A percentile compares a stretch with the other conserved stretches of the same genome.
These are phyloP conservation scores for Wallacemonas sp. DNA, from an alignment of 208 protist genomes.

Conservation along the genomic window DNA sequence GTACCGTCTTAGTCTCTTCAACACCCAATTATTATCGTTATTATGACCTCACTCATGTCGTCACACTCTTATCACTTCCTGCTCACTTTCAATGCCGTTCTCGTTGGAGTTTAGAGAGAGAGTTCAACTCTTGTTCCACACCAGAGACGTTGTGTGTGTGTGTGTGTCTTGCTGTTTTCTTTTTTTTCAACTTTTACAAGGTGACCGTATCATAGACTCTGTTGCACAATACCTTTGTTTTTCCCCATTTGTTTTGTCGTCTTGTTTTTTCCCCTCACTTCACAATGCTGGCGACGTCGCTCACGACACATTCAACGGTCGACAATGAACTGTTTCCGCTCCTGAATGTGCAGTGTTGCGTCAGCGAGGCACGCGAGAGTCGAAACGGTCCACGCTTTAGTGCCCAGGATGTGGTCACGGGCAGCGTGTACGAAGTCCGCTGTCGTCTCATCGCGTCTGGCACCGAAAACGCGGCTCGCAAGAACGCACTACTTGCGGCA, in stretches of 20 bases:
- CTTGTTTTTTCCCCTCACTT: not conserved
- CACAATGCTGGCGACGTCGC: constrained; percentile 41
- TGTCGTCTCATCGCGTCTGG: constrained; percentile 28
- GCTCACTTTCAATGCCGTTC: no score
- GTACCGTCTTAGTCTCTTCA: no score
- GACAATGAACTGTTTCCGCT: constrained; percentile 72
- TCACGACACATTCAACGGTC: constrained; percentile 33
- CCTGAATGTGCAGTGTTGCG: constrained; percentile 60
- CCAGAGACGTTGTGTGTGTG: no score
- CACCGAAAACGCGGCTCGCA: not conserved
- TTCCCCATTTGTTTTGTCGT: constrained; percentile 6
- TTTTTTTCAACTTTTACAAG: no score
- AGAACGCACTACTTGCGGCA: not conserved
- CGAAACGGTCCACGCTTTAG: constrained; percentile 76
- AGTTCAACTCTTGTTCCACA: no score
- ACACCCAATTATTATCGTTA: no score
- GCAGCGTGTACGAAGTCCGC: constrained; percentile 72
- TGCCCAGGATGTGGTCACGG: constrained; percentile 69
- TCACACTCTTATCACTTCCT: no score
- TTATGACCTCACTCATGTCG: no score
- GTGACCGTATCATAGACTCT: no score
- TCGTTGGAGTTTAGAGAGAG: no score
- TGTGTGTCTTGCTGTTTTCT: no score
- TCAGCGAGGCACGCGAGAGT: constrained; percentile 77
- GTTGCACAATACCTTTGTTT: not conserved